Conservation (phyloP, 805 yeast species). For the Candida caryicola region DNA sequence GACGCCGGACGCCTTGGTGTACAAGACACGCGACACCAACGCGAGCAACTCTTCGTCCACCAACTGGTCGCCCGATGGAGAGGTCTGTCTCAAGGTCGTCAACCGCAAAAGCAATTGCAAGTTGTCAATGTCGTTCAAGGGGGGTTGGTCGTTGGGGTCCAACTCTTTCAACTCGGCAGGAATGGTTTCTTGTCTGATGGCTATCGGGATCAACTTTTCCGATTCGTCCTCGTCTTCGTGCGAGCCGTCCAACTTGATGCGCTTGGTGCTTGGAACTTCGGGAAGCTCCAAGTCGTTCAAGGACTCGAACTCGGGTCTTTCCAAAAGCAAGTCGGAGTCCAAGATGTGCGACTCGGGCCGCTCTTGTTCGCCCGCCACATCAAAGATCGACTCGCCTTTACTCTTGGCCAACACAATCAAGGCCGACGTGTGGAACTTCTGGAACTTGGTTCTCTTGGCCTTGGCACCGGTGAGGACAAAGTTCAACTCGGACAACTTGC, state of each 20-base stretch:
- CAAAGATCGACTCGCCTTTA: conserved; percentile 24
- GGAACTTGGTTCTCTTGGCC: conserved; percentile 84
- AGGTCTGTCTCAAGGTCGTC: conserved; percentile 58
- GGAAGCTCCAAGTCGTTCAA: conserved; percentile 45
- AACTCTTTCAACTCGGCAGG: conserved; percentile 51
- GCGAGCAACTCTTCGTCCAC: conserved; percentile 84
- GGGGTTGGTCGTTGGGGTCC: conserved; percentile 84
- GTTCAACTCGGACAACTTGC: conserved; percentile 55
- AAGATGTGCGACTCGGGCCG: conserved; percentile 59
- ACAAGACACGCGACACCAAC: conserved; percentile 66
- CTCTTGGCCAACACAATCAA: conserved; percentile 73
- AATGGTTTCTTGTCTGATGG: conserved; percentile 58
- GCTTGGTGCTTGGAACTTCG: conserved; percentile 33
- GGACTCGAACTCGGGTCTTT: conserved; percentile 67
- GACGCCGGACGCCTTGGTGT: conserved; percentile 42
- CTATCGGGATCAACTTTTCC: conserved; percentile 57
- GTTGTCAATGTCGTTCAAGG: conserved; percentile 63
- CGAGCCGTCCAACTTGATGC: conserved; percentile 40
- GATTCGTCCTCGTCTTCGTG: conserved; percentile 16
- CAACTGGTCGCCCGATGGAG: conserved; percentile 69
- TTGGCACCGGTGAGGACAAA: conserved; percentile 81
- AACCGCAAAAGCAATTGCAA: conserved; percentile 72
- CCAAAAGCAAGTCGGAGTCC: conserved; percentile 75
- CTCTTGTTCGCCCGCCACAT: conserved; percentile 14
- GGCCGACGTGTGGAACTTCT: conserved; percentile 66